Percentiles rank a stretch among this genome's conserved stretches.
phyloP scores from a whole-genome alignment of 2,329 filamentous ascomycete species.

The Xylariaceae sp. region DNA sequence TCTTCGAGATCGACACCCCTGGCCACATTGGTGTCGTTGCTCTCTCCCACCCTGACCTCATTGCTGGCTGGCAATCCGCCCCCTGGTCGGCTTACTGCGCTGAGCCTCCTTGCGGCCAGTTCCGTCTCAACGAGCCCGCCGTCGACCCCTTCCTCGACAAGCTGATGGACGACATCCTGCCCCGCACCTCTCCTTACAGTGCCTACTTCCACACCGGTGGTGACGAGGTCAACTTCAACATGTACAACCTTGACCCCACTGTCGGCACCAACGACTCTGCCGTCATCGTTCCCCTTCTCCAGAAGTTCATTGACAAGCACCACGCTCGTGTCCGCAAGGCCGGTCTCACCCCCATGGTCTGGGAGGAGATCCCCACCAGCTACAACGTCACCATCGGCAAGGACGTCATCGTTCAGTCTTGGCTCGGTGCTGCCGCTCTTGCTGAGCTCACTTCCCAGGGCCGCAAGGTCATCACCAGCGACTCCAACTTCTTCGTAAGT shows the following conservation, averaged over 20 bases:
- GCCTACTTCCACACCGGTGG: constrained; percentile 81
- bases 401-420: constrained; percentile 73
- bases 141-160: constrained; percentile 68
- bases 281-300: constrained; percentile 69
- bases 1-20: constrained; percentile 76
- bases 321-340: constrained; percentile 59
- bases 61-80: constrained; percentile 56
- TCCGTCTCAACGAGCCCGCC: constrained; percentile 68
- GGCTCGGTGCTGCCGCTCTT: constrained; percentile 62
- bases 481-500: constrained; percentile 71
- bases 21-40: constrained; percentile 68
- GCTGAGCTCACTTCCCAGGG: constrained; percentile 56
- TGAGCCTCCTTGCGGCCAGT: constrained; percentile 60
- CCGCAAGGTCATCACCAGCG: constrained; percentile 66
- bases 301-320: constrained; percentile 67
- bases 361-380: constrained; percentile 78
- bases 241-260: constrained; percentile 67
- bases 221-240: constrained; percentile 77
- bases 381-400: constrained; percentile 71
- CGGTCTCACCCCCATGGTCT: constrained; percentile 69
- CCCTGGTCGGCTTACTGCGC: constrained; percentile 57
- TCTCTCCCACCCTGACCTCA: constrained; percentile 63
- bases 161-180: constrained; percentile 71
- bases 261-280: constrained; percentile 60
- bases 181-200: constrained; percentile 62